Conservation (phyloP, 2,329 filamentous ascomycete species). For the Pseudogymnoascus sp. region DNA sequence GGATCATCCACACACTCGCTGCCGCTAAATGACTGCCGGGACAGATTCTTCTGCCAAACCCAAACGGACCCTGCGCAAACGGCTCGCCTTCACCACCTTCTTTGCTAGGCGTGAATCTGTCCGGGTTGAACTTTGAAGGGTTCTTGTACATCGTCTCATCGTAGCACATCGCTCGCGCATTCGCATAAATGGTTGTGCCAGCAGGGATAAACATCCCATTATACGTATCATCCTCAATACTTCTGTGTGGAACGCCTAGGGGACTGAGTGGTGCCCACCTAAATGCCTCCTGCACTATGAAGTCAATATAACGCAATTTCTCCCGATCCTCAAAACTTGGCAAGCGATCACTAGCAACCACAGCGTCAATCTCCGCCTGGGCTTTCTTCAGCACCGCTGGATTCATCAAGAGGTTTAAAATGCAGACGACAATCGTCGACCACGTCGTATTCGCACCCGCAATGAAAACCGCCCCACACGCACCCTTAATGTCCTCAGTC, state of each 20-base stretch:
- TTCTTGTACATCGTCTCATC: constrained; percentile 35
- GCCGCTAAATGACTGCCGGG: constrained; percentile 42
- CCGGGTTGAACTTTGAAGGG: constrained; percentile 39
- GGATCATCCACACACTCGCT: constrained; percentile 33
- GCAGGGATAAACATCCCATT: constrained; percentile 48
- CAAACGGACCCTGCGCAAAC: constrained; percentile 39
- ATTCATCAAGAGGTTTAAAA: constrained; percentile 31
- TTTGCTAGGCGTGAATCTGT: constrained; percentile 32
- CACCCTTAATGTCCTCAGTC: constrained; percentile 36
- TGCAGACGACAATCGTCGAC: constrained; percentile 34
- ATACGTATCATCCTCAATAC: constrained; percentile 48
- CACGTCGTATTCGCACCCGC: constrained; percentile 35
- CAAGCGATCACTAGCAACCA: constrained; percentile 38
- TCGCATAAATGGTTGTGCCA: constrained; percentile 32
- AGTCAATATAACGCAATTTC: constrained; percentile 36
- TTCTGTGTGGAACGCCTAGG: constrained; percentile 46
- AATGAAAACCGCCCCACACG: constrained; percentile 40
- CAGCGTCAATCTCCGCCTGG: constrained; percentile 37
- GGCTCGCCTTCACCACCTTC: constrained; percentile 37
- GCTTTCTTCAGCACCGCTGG: constrained; percentile 37
- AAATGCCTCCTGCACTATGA: constrained; percentile 39
- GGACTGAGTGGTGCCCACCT: constrained; percentile 40
- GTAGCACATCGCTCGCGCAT: constrained; percentile 49
- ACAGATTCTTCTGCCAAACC: constrained; percentile 46
- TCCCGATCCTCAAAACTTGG: constrained; percentile 39